Evolutionary conservation across 164 flowering plant genomes (phyloP).

Genomic region (Nymphaea colorata): DNA sequence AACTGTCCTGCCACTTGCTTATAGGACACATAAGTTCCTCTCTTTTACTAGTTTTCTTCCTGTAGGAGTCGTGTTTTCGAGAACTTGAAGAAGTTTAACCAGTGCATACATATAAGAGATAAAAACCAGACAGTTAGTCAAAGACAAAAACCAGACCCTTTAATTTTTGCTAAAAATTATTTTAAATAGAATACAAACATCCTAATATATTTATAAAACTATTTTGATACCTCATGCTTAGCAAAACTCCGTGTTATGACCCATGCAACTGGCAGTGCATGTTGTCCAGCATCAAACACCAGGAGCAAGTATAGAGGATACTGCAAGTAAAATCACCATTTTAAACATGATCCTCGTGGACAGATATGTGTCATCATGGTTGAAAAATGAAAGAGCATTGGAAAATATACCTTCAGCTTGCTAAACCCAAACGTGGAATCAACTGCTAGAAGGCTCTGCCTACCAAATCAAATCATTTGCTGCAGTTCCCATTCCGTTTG

Average conservation of each 20-base stretch:
- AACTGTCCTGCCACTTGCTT: no score
- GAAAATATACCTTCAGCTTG: constrained; percentile 60
- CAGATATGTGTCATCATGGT: background rate
- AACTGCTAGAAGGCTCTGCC: constrained; percentile 69
- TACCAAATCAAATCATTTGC: constrained; percentile 94
- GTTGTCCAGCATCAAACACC: constrained; percentile 90
- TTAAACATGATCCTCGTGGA: constrained; percentile 1
- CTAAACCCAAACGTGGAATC: constrained; percentile 94
- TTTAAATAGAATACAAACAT: no score
- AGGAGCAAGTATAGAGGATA: constrained; percentile 87
- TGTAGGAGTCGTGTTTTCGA: no score
- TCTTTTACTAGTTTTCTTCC: no score
- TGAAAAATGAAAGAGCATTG: background rate
- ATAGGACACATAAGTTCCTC: no score
- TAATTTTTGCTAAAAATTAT: no score
- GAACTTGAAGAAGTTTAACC: no score
- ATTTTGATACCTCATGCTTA: constrained; percentile 56
- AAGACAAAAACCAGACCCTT: no score
- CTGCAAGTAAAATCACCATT: constrained; percentile 27
- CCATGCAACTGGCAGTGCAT: constrained; percentile 97
- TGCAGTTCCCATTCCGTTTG: constrained; percentile 98
- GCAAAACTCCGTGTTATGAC: constrained; percentile 70
- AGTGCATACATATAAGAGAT: no score
- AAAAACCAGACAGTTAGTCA: no score
- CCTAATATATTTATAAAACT: constrained; percentile 14